Percentiles rank a stretch among this genome's conserved stretches.
These are phyloP conservation scores for Trichoderma afroharzianum DNA, from an alignment of 2,329 filamentous ascomycete genomes.

Conservation along the genomic window DNA sequence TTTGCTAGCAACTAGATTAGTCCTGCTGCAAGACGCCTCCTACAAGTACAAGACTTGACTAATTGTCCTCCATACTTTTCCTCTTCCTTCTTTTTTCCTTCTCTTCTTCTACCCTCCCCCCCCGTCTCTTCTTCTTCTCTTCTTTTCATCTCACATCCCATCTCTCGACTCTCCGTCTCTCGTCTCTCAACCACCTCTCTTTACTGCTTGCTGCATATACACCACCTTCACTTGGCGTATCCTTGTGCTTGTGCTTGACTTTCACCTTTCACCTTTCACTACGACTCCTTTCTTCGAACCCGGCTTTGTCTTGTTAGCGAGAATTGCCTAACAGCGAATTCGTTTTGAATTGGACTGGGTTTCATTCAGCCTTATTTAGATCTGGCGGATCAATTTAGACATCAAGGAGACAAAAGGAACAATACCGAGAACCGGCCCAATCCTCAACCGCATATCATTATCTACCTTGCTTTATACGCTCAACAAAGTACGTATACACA, in stretches of 20 bases:
- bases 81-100: constrained; percentile 14
- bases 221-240: constrained; percentile 11
- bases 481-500: constrained; percentile 8
- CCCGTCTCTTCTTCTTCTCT: background rate
- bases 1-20: constrained; percentile 8
- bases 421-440: background rate
- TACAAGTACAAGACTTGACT: constrained; percentile 10
- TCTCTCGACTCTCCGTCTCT: constrained; percentile 17
- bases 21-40: constrained; percentile 17
- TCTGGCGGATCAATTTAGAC: background rate
- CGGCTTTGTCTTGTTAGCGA: background rate
- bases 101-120: constrained; percentile 13
- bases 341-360: background rate
- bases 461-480: background rate
- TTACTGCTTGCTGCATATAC: background rate
- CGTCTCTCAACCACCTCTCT: background rate
- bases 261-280: constrained; percentile 2
- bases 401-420: background rate
- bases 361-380: background rate
- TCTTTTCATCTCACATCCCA: background rate
- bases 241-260: background rate
- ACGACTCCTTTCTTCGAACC: background rate
- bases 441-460: background rate
- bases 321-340: background rate
- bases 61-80: constrained; percentile 4